These are phyloP conservation scores for Ophiostoma angusticollis DNA, from an alignment of 2,329 filamentous ascomycete species.

Conservation along the genomic window DNA sequence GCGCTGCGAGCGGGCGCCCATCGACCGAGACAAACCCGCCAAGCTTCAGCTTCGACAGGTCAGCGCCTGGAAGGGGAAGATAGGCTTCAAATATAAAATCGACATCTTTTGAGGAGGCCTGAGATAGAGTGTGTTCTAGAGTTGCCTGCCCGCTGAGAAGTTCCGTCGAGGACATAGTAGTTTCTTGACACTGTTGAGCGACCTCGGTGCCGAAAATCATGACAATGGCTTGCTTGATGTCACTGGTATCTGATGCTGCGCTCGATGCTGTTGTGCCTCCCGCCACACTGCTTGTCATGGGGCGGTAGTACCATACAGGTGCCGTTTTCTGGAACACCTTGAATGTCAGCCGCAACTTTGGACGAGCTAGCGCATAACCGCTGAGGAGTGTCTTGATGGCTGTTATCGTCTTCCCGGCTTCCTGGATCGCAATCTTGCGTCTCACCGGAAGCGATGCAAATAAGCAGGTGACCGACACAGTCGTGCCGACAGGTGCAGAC, in stretches of 20 bases:
- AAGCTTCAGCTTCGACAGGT: constrained; percentile 30
- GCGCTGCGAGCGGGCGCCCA: constrained; percentile 46
- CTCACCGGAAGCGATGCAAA: constrained; percentile 52
- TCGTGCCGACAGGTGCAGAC: constrained; percentile 54
- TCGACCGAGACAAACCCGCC: constrained; percentile 56
- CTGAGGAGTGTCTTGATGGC: constrained; percentile 49
- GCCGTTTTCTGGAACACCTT: constrained; percentile 42
- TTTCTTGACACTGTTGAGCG: constrained; percentile 8
- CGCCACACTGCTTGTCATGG: constrained; percentile 28
- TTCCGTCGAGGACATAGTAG: background rate
- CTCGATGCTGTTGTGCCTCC: background rate
- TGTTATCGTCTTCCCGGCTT: constrained; percentile 40
- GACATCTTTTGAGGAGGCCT: background rate
- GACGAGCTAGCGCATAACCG: constrained; percentile 53
- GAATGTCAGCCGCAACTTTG: constrained; percentile 46
- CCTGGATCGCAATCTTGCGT: constrained; percentile 42
- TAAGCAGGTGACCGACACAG: constrained; percentile 46
- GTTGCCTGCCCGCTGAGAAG: constrained; percentile 1
- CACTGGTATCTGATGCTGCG: constrained; percentile 17
- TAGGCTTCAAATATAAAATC: constrained; percentile 41
- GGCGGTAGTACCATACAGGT: constrained; percentile 49
- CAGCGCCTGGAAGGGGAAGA: constrained; percentile 39
- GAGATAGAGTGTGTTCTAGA: constrained; percentile 8
- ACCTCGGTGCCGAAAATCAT: constrained; percentile 45
- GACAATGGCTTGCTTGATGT: constrained; percentile 43